Percentiles rank a stretch among this genome's conserved stretches.
Evolutionary conservation across 2,329 filamentous ascomycete genomes (phyloP).

Genomic region (Diplodia mutila): DNA sequence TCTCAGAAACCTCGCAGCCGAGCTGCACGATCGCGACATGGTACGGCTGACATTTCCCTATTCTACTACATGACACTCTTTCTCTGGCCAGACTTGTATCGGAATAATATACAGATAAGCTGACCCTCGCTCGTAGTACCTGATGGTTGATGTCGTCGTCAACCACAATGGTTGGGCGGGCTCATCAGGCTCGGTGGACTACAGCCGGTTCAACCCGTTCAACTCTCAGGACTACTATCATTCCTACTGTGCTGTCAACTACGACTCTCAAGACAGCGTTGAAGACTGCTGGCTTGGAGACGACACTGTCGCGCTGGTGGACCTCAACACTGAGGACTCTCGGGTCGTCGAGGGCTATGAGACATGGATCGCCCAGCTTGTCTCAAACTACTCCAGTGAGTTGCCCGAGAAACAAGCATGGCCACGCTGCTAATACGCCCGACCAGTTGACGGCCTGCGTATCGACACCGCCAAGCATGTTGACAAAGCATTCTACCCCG

Average conservation of each 20-base stretch:
- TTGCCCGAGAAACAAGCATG: neutral
- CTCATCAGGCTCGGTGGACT: conserved; percentile 54
- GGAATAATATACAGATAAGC: too few species aligned
- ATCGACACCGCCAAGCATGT: conserved; percentile 47
- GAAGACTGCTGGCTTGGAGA: conserved; percentile 58
- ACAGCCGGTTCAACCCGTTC: conserved; percentile 57
- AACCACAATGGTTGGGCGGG: conserved; percentile 62
- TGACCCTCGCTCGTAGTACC: conserved; percentile 42
- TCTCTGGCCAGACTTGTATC: too few species aligned
- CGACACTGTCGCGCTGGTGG: conserved; percentile 48
- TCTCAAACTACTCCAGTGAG: conserved; percentile 42
- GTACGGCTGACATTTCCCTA: conserved; percentile 35
- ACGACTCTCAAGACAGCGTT: conserved; percentile 53
- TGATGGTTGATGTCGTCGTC: conserved; percentile 65
- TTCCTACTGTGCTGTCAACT: conserved; percentile 60
- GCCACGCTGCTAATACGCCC: neutral
- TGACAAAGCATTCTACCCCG: conserved; percentile 40
- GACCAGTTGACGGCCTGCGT: conserved; percentile 44
- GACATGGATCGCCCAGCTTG: conserved; percentile 26
- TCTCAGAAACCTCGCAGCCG: conserved; percentile 59
- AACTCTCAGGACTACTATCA: conserved; percentile 65
- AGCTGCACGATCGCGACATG: conserved; percentile 60
- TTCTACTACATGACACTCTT: neutral
- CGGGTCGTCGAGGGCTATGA: conserved; percentile 11
- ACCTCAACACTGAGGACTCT: conserved; percentile 50